Evolutionary conservation across 2,329 filamentous ascomycete genomes (phyloP).

Genomic region (Alternaria consortialis): DNA sequence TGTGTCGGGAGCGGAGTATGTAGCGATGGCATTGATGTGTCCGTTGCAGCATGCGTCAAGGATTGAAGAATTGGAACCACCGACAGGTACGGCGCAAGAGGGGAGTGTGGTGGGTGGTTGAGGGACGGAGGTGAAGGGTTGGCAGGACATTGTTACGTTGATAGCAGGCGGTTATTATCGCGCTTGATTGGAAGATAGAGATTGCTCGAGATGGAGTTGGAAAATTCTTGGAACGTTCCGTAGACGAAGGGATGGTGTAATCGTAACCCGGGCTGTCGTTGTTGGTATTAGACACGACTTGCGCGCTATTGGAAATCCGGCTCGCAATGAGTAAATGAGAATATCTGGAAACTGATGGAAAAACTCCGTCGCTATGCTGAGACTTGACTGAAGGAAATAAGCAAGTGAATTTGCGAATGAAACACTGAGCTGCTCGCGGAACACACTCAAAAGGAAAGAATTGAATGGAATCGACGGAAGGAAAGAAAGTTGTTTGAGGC

Average conservation of each 20-base stretch:
- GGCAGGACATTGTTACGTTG: slow-evolving; percentile 20
- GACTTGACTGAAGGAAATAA: slow-evolving; percentile 8
- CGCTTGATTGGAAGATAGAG: background rate
- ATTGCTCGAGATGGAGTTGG: background rate
- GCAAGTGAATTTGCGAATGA: slow-evolving; percentile 1
- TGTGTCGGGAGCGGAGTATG: slow-evolving; percentile 26
- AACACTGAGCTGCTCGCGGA: slow-evolving; percentile 24
- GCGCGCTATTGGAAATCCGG: background rate
- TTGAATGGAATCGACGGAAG: slow-evolving; percentile 13
- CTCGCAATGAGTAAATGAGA: background rate
- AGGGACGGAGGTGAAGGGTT: slow-evolving; percentile 28
- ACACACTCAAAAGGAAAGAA: slow-evolving; percentile 24
- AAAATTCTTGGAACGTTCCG: background rate
- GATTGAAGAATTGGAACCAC: slow-evolving; percentile 38
- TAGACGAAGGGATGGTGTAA: background rate
- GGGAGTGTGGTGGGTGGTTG: slow-evolving; percentile 32
- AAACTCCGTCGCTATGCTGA: slow-evolving; percentile 14
- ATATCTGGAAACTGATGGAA: background rate
- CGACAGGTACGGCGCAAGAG: slow-evolving; percentile 39
- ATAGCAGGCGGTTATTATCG: background rate
- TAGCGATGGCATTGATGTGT: slow-evolving; percentile 38
- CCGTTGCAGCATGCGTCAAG: slow-evolving; percentile 44
- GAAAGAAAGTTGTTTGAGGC: slow-evolving; percentile 14
- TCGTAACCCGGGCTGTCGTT: background rate
- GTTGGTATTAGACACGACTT: slow-evolving; percentile 6